Evolutionary conservation across 805 yeast genomes (phyloP), one percentile per base, ranked within the genome.

Genomic region (Ascoidea tarda): DNA sequence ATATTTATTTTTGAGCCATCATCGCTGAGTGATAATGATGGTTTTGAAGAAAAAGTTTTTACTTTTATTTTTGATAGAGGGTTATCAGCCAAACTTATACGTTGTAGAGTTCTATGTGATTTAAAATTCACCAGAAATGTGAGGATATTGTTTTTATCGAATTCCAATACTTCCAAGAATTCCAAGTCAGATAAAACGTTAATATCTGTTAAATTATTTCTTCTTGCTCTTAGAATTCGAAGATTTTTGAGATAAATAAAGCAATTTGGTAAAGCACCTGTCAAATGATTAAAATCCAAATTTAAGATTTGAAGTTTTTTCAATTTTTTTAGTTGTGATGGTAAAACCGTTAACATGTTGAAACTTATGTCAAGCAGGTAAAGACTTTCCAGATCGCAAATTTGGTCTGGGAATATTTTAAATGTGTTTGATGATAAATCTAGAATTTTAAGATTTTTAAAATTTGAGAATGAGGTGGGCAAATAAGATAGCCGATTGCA

Each of bases 381-480:
- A 51, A 90, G 71, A 51, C 75, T 76, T 0, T 71, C 61, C 55
- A 90, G 72, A 32, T 75, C 72, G 58, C 78, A 78, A 21, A 91
- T 69, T 1, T 82, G 76, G 52, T 78, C 83, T 0, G 91, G 93
- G 55, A 79, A 80, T 1, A 58, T 59, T 49, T 74, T 73, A 61
- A 84, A 77, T 55, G 76, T 71, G 63, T 93, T 93, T 2, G 96
- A 88, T 2, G 95, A 79, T 49, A 91, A 67, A 62, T 91, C 87
- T 57, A 91, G 67, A 5, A 74, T 65, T 52, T 75, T 74, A 57
- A 86, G 68, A 55, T 72, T 72, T 46, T 70, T 70, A 46, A 86
- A 67, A 28, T 73, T 73, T 0, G 79, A 70, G 59, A 87, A 81
- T 1, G 78, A 70, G 42, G 70, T 71, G 1, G 95, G 95, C 46